Evolutionary conservation across 805 yeast species (phyloP), one percentile per base, ranked within the genome.

Genomic region (Debaryomyces maramus): DNA sequence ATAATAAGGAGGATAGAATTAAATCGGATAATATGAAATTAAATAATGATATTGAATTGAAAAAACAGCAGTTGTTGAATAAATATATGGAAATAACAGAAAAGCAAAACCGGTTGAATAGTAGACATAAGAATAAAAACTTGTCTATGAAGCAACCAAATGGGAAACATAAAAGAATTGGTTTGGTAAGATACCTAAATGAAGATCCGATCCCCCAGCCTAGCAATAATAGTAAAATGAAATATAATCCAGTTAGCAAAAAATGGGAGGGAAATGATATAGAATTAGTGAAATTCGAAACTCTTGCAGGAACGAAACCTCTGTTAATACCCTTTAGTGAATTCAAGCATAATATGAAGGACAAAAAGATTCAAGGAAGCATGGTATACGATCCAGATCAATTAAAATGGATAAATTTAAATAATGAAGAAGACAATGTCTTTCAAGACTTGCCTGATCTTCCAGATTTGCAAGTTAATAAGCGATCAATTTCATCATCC

Each of bases 181-280:
- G 72, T 0, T 48, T 61, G 9, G 62, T 67, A 6, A 51, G 55
- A 35, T 61, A 60, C 38, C 40, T 65, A 8, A 65, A 62, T 35
- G 49, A 50, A 23, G 36, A 45, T 20, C 41, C 56, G 5, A 32
- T 50, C 9, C 38, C 38, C 44, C 46, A 14, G 5, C 15, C 23
- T n/a, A 17, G 42, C 34, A 17, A 51, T 43, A 56, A 52, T 32
- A 44, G 48, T n/a, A 55, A 48, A 17, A 80, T 83, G 81, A 66
- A 63, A 34, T 83, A 68, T 51, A 80, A 83, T 47, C 73, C 81
- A 1, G 58, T 58, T 11, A 63, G 70, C 34, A 66, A 67, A 47
- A 63, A 65, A 32, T 83, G 88, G 88, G 82, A 77, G 49, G 87
- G 87, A 3, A 81, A 82, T 50, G 84, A 82, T 28, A 72, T 68